A percentile compares a stretch with the other conserved stretches of the same genome.
These are phyloP conservation scores for Aethionema arabicum DNA, from an alignment of 345 rosid genomes.

Conservation along the genomic window DNA sequence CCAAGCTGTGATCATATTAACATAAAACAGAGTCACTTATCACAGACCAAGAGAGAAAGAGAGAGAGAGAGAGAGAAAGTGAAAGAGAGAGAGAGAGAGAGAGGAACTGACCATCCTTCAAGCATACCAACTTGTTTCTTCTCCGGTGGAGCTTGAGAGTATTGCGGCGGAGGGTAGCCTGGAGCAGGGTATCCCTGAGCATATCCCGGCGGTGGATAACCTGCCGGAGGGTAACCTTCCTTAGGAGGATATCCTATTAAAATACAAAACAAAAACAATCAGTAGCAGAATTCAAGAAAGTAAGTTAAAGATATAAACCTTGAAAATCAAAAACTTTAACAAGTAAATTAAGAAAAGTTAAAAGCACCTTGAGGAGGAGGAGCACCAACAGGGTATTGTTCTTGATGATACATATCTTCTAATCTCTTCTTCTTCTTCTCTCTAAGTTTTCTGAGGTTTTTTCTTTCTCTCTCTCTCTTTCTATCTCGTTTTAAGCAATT, in stretches of 20 bases:
- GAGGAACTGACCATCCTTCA: constrained; percentile 58
- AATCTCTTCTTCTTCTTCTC: constrained; percentile 20
- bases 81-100: neutral
- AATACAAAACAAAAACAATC: constrained; percentile 3
- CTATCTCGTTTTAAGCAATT: constrained; percentile 6
- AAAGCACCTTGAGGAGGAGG: constrained; percentile 78
- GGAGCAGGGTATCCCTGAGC: constrained; percentile 51
- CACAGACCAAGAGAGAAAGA: neutral
- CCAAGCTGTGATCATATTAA: constrained; percentile 48
- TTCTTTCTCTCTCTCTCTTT: neutral
- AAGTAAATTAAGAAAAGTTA: neutral
- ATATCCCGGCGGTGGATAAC: constrained; percentile 64
- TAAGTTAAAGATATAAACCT: neutral
- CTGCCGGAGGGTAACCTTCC: constrained; percentile 54
- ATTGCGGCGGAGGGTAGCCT: constrained; percentile 47
- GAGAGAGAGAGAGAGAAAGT: neutral
- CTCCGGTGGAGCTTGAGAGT: constrained; percentile 45
- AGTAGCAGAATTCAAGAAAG: neutral
- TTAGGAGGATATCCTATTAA: constrained; percentile 30
- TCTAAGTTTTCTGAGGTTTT: constrained; percentile 13
- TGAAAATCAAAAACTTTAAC: neutral
- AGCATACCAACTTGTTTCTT: constrained; percentile 47
- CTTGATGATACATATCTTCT: constrained; percentile 51
- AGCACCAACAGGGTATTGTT: constrained; percentile 58
- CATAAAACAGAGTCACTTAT: neutral